A percentile compares a stretch with the other conserved stretches of the same genome.
phyloP scores from a whole-genome alignment of 1,284 basidiomycete species.

The Trametes versicolor region DNA sequence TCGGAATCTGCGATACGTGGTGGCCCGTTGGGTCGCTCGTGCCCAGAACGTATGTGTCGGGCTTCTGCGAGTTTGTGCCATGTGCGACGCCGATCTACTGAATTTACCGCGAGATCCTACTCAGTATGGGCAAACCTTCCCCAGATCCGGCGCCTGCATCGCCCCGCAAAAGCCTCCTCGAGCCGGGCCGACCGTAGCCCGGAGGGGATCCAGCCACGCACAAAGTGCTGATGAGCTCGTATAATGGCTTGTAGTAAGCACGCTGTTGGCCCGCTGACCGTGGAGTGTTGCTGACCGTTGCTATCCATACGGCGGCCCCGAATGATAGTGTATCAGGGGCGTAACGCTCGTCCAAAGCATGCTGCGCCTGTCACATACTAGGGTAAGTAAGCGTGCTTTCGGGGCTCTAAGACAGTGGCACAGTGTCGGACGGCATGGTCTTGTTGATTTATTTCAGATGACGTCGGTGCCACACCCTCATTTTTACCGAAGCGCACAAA shows the following conservation, averaged over 20 bases:
- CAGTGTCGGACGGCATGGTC: too few species aligned
- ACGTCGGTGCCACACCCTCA: too few species aligned
- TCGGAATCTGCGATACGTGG: background rate
- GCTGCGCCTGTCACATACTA: too few species aligned
- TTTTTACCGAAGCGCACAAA: too few species aligned
- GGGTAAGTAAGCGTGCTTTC: too few species aligned
- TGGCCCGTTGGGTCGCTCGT: background rate
- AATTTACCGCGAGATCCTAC: slow-evolving; percentile 16
- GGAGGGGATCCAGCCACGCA: slow-evolving; percentile 1
- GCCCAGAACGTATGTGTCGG: background rate
- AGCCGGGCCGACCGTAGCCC: slow-evolving; percentile 25
- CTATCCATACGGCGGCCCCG: background rate
- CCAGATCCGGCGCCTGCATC: slow-evolving; percentile 13
- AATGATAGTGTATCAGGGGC: background rate
- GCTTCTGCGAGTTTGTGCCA: slow-evolving; percentile 11
- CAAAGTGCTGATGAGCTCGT: background rate
- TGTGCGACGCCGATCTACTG: slow-evolving; percentile 9
- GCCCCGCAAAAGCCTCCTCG: slow-evolving; percentile 23
- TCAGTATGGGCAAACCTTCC: slow-evolving; percentile 11
- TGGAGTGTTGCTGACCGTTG: background rate
- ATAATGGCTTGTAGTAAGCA: background rate
- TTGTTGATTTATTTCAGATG: too few species aligned
- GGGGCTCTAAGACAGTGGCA: too few species aligned
- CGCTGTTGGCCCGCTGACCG: background rate
- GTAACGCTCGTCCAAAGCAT: too few species aligned